phyloP scores from a whole-genome alignment of 2,329 filamentous ascomycete genomes.

The Thielaviopsis euricoi region DNA sequence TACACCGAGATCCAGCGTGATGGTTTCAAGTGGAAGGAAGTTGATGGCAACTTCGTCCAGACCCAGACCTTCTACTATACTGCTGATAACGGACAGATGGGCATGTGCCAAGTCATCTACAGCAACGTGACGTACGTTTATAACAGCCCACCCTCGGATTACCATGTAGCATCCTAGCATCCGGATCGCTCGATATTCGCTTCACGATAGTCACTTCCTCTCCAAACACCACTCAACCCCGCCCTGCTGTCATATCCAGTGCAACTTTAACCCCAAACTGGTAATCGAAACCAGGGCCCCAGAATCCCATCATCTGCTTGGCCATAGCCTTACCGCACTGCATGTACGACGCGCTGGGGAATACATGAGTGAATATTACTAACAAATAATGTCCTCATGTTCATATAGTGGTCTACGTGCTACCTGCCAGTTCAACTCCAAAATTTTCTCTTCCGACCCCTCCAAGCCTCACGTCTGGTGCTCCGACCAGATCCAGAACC shows the following conservation, averaged over 20 bases:
- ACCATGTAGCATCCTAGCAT: not conserved
- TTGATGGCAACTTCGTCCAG: constrained; percentile 80
- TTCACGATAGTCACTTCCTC: not conserved
- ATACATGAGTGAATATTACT: not conserved
- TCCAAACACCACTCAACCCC: not conserved
- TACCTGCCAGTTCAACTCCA: constrained; percentile 86
- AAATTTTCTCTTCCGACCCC: constrained; percentile 66
- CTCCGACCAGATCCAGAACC: constrained; percentile 60
- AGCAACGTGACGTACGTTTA: constrained; percentile 76
- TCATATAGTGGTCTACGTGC: constrained; percentile 61
- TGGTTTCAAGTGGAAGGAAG: constrained; percentile 65
- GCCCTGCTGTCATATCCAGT: not conserved
- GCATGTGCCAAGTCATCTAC: constrained; percentile 84
- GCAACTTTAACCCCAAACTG: not conserved
- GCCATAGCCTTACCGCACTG: not conserved
- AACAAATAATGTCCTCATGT: not conserved
- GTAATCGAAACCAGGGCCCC: not conserved
- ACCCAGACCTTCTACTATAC: constrained; percentile 89
- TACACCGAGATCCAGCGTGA: constrained; percentile 66
- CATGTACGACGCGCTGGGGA: not conserved
- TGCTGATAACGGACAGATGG: constrained; percentile 59
- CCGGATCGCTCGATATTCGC: not conserved
- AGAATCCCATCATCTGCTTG: not conserved
- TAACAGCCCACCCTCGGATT: not conserved
- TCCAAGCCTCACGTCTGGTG: constrained; percentile 68